Base-by-base conservation (phyloP, 257 asterid genomes). In the Schizonepeta tenuifolia region DNA sequence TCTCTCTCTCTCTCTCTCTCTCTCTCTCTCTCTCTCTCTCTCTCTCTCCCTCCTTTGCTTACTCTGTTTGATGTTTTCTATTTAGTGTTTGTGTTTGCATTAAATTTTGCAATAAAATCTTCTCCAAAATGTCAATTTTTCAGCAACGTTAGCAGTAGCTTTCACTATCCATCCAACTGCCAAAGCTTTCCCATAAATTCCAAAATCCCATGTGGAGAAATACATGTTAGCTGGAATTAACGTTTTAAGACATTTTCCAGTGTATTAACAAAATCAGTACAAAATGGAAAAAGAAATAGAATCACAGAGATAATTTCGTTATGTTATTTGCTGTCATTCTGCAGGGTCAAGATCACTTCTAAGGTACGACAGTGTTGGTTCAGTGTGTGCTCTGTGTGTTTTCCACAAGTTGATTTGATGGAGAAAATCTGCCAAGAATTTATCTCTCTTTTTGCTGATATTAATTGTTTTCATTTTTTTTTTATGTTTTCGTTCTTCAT, bases 181-280 rank as follows among this genome's bases (percentile, higher is more conserved):
- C 80, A 79, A 73, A 70, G 59, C 26, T 69, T 7, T 69, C 8
- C 71, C 53, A 51, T 53, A 69, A 76, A 61, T 69, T 74, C 69
- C 65, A 10, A 17, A 43, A 58, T 49, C 17, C 22, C 75, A 65
- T 69, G 79, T 73, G 79, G 74, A 57, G 44, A 22, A 51, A 76
- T 64, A 10, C 35, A 7, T 9, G 43, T 74, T 81, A 77, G 82
- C 74, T 81, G 80, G 76, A 75, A 66, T 60, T 55, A 50, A 40
- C 80, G n/a, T 77, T 33, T 78, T 49, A 73, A 66, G 24, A 60
- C 75, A 36, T 57, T 44, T 57, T 15, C 9, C 20, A 35, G 5
- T 31, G 36, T 31, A 31, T 31, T 4, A 31, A 22, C 7, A 20
- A 35, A 59, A 68, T 17, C 31, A 47, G 47, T 67, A 59, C 20